A percentile compares a stretch with the other conserved stretches of the same genome.
phyloP scores from a whole-genome alignment of 1,139 yeast genomes.

The Candida sp. region DNA sequence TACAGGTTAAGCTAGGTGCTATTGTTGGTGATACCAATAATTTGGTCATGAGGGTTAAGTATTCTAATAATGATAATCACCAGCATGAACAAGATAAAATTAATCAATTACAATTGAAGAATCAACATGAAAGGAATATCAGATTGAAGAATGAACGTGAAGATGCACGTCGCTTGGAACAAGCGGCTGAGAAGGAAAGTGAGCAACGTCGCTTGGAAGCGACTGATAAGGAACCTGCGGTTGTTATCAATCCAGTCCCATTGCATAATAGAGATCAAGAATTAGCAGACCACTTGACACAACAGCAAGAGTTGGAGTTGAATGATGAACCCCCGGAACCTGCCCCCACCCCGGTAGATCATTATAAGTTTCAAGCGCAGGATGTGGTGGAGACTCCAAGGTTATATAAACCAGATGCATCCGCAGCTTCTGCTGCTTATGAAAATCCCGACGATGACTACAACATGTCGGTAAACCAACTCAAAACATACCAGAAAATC shows the following conservation, averaged over 20 bases:
- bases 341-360: neutral
- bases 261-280: neutral
- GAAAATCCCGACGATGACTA: slow-evolving; percentile 48
- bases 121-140: slow-evolving; percentile 9
- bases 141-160: slow-evolving; percentile 3
- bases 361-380: slow-evolving; percentile 4
- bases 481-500: slow-evolving; percentile 48
- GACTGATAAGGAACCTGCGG: neutral
- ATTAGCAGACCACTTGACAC: slow-evolving; percentile 1
- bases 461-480: slow-evolving; percentile 51
- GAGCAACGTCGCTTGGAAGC: neutral
- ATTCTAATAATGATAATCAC: slow-evolving; percentile 6
- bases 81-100: slow-evolving; percentile 18
- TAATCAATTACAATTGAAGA: slow-evolving; percentile 15
- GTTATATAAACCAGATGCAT: slow-evolving; percentile 18
- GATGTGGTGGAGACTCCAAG: slow-evolving; percentile 14
- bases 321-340: slow-evolving; percentile 3
- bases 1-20: slow-evolving; percentile 8
- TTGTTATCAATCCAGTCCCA: neutral
- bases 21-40: slow-evolving; percentile 14
- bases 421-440: slow-evolving; percentile 14
- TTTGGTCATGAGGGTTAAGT: slow-evolving; percentile 19
- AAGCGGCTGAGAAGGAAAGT: too few species aligned
- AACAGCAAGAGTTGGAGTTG: slow-evolving; percentile 1
- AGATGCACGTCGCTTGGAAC: slow-evolving; percentile 2